These are phyloP conservation scores for Ascosphaera aggregata DNA, from an alignment of 2,329 filamentous ascomycete genomes.

Conservation along the genomic window DNA sequence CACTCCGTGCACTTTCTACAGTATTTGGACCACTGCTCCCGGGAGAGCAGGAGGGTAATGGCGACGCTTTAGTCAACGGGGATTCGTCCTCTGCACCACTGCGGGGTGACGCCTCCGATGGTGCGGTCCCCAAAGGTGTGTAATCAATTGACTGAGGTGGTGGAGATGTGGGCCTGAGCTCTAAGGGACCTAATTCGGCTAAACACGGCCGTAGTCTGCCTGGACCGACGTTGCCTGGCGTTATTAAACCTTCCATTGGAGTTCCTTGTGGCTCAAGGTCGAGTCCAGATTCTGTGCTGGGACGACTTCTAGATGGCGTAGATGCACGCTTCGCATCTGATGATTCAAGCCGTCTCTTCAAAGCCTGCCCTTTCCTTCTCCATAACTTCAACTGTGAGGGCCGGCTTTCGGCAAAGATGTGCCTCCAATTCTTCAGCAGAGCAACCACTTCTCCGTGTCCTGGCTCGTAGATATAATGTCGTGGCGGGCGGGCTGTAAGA, in stretches of 20 bases:
- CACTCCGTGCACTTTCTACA: neutral
- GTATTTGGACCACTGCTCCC: neutral
- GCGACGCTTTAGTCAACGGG: neutral
- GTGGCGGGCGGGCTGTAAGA: neutral
- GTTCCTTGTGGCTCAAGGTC: neutral
- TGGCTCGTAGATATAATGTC: slow-evolving; percentile 12
- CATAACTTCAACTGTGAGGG: slow-evolving; percentile 4
- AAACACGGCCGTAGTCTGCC: neutral
- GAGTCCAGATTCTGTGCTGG: neutral
- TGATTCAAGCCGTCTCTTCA: neutral
- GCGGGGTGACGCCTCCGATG: neutral
- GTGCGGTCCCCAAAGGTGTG: neutral
- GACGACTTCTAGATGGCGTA: neutral
- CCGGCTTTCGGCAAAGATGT: slow-evolving; percentile 18
- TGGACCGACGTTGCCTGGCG: neutral
- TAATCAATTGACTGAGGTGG: neutral
- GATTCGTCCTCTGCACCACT: neutral
- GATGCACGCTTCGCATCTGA: neutral
- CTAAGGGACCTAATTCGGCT: neutral
- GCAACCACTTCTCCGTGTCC: slow-evolving; percentile 20
- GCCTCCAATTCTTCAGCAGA: slow-evolving; percentile 23
- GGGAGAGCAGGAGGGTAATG: neutral
- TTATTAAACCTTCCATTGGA: neutral
- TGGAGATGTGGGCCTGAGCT: neutral
- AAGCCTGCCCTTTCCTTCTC: neutral